Conservation (phyloP, 768 basidiomycete genomes). For the Termitomyces sp. region DNA sequence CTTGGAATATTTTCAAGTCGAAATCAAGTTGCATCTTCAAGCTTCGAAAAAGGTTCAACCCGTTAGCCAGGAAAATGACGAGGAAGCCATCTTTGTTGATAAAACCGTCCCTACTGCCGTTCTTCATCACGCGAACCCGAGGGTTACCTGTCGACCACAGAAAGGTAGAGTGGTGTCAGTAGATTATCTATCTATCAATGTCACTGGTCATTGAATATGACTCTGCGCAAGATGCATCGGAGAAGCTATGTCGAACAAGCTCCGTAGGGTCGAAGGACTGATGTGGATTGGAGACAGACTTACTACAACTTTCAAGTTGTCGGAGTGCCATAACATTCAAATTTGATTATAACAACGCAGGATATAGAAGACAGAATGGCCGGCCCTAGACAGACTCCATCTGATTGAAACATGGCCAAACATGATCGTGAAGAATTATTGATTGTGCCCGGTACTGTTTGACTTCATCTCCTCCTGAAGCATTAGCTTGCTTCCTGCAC, state of each 20-base stretch:
- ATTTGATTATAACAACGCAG: no score
- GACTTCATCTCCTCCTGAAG: conserved; percentile 41
- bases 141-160: not conserved
- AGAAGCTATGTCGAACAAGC: not conserved
- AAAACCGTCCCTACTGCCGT: not conserved
- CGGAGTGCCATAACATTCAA: no score
- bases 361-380: not conserved
- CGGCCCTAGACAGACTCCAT: not conserved
- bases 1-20: no score
- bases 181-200: no score
- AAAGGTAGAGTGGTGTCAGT: no score
- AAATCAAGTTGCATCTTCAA: no score
- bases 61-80: not conserved
- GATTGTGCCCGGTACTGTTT: not conserved
- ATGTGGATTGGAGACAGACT: not conserved
- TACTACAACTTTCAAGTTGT: not conserved
- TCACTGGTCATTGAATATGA: not conserved
- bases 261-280: not conserved
- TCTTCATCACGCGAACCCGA: not conserved
- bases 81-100: not conserved
- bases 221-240: not conserved
- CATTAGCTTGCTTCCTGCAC: conserved; percentile 76
- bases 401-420: conserved; percentile 13
- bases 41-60: no score
- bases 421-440: not conserved